Percentiles rank a stretch among this genome's conserved stretches.
phyloP scores from a whole-genome alignment of 805 yeast species.

The Candida germanica region DNA sequence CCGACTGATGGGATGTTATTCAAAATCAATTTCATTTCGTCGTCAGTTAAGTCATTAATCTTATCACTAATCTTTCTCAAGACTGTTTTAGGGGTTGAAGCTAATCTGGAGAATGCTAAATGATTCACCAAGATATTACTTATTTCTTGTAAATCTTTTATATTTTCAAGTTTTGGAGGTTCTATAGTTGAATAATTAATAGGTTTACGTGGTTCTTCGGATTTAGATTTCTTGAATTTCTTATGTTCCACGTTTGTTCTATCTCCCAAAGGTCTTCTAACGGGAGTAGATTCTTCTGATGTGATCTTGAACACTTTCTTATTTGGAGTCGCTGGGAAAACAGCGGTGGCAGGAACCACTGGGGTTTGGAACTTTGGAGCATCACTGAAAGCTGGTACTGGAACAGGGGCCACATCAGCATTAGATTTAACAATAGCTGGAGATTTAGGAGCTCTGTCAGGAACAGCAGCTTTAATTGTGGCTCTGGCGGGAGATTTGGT shows the following conservation, averaged over 20 bases:
- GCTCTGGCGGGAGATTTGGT: too few species aligned
- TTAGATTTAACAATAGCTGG: too few species aligned
- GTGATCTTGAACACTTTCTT: constrained; percentile 13
- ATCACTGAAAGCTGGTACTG: too few species aligned
- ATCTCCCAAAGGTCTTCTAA: constrained; percentile 16
- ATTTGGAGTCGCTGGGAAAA: too few species aligned
- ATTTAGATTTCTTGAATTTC: constrained; percentile 22
- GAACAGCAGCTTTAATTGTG: neutral
- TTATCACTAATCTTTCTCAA: constrained; percentile 60
- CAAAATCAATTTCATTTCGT: constrained; percentile 44
- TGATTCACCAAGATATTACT: constrained; percentile 73
- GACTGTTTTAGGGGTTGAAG: constrained; percentile 81
- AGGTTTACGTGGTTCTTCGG: constrained; percentile 30
- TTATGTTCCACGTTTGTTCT: constrained; percentile 20
- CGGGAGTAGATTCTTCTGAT: constrained; percentile 2
- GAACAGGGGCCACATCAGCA: too few species aligned
- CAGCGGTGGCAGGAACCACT: constrained; percentile 19
- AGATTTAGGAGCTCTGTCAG: constrained; percentile 3
- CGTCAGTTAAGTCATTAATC: constrained; percentile 45
- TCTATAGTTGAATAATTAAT: constrained; percentile 1
- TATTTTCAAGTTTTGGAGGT: constrained; percentile 20
- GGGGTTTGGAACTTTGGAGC: constrained; percentile 11
- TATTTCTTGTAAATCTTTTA: constrained; percentile 40
- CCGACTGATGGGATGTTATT: constrained; percentile 63
- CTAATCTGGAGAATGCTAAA: constrained; percentile 82